These are phyloP conservation scores for Podaxis sp. DNA, from an alignment of 768 basidiomycete genomes.

Conservation along the genomic window DNA sequence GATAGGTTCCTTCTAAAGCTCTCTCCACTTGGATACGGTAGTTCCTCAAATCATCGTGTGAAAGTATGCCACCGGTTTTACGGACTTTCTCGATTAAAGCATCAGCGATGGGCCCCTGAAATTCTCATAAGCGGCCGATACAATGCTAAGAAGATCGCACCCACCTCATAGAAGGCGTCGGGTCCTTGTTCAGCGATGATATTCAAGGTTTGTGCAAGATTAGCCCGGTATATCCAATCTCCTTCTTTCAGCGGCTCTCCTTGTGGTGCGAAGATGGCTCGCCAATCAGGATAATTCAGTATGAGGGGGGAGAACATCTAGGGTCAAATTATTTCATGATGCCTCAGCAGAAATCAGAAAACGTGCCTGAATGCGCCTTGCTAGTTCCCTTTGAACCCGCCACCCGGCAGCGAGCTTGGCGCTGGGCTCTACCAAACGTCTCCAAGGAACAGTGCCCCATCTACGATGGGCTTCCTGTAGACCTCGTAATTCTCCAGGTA, in stretches of 20 bases:
- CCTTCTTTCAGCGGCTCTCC: constrained; percentile 74
- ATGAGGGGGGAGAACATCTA: constrained; percentile 53
- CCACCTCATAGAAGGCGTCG: constrained; percentile 78
- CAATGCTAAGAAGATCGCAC: constrained; percentile 16
- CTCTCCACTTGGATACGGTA: constrained; percentile 70
- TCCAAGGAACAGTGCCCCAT: constrained; percentile 86
- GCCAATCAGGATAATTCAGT: constrained; percentile 72
- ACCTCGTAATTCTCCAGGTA: constrained; percentile 90
- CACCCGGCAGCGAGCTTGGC: constrained; percentile 76
- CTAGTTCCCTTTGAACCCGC: constrained; percentile 78
- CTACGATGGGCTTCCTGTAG: constrained; percentile 79
- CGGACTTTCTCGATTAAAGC: constrained; percentile 71
- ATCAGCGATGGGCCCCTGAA: constrained; percentile 78
- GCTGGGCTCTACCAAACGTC: constrained; percentile 71
- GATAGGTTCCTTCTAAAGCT: constrained; percentile 79
- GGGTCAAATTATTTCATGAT: constrained; percentile 1
- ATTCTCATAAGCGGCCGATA: constrained; percentile 17
- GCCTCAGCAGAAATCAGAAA: neutral
- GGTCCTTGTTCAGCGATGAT: constrained; percentile 76
- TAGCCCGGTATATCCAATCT: constrained; percentile 67
- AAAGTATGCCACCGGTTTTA: constrained; percentile 77
- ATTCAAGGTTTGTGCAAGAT: constrained; percentile 75
- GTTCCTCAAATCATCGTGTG: constrained; percentile 66
- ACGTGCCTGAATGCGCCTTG: constrained; percentile 51
- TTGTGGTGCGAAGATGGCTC: constrained; percentile 76